Conservation (phyloP, 768 basidiomycete species). For the Galerina sulciceps region DNA sequence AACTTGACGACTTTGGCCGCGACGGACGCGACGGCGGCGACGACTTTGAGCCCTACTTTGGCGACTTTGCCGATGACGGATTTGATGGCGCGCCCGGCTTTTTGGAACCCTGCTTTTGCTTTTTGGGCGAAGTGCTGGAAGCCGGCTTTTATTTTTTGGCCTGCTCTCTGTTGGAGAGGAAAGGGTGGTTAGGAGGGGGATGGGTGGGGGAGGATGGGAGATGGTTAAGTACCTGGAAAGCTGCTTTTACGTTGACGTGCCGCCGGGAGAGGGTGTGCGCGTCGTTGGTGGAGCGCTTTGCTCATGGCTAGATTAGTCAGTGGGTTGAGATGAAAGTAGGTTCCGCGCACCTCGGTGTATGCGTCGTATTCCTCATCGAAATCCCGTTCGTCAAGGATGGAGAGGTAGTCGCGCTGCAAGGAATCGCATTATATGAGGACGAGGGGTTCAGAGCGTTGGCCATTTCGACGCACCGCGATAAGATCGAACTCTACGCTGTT, state of each 20-base stretch:
- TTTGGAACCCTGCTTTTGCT: conserved; percentile 1
- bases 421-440: too few species aligned
- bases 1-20: conserved; percentile 6
- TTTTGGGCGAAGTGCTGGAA: neutral
- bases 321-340: neutral
- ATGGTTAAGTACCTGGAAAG: too few species aligned
- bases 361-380: neutral
- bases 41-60: conserved; percentile 8
- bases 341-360: neutral
- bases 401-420: neutral
- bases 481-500: neutral
- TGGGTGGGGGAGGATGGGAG: too few species aligned
- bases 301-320: too few species aligned
- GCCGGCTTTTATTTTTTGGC: neutral
- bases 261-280: neutral
- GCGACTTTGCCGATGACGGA: conserved; percentile 7
- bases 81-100: conserved; percentile 9
- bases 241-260: neutral
- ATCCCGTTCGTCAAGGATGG: neutral
- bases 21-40: conserved; percentile 4
- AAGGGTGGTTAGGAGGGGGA: too few species aligned
- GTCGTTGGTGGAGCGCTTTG: neutral
- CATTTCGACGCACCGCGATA: too few species aligned
- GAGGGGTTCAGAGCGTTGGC: too few species aligned
- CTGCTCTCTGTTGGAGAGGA: neutral